Conservation (phyloP, 2,329 filamentous ascomycete species). For the Teratosphaeria nubilosa region DNA sequence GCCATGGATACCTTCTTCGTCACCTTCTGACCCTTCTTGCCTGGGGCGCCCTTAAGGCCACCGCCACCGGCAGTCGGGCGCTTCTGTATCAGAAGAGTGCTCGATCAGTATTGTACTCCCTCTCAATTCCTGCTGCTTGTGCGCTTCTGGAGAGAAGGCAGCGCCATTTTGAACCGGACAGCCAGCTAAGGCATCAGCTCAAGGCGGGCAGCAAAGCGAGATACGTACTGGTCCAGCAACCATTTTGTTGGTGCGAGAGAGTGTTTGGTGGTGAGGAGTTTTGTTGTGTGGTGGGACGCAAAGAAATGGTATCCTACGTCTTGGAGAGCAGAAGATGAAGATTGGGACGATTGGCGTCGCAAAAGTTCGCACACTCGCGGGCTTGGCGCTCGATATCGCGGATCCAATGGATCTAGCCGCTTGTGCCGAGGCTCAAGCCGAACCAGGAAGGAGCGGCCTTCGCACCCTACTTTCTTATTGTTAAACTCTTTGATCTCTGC, state of each 20-base stretch:
- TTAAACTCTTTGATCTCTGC: neutral
- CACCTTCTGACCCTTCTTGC: conserved; percentile 54
- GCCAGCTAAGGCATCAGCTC: conserved; percentile 33
- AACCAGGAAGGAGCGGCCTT: neutral
- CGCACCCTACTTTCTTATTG: too few species aligned
- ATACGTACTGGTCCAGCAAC: conserved; percentile 82
- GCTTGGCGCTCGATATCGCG: neutral
- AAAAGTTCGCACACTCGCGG: neutral
- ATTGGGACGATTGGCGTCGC: conserved; percentile 18
- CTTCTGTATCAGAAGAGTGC: conserved; percentile 49
- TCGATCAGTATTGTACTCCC: conserved; percentile 28
- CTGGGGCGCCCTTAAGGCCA: conserved; percentile 19
- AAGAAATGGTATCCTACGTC: conserved; percentile 90
- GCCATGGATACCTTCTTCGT: conserved; percentile 71
- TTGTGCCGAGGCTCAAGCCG: neutral
- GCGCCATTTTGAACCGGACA: conserved; percentile 12
- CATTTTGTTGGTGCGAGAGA: conserved; percentile 53
- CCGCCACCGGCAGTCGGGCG: conserved; percentile 36
- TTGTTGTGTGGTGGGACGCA: conserved; percentile 46
- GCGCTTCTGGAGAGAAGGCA: neutral
- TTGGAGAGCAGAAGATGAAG: conserved; percentile 5
- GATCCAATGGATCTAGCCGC: neutral
- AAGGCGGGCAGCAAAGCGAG: conserved; percentile 86
- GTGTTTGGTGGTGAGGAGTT: conserved; percentile 16
- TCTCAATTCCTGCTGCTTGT: conserved; percentile 75